These are phyloP conservation scores for Beauveria medogensis DNA, from an alignment of 2,329 filamentous ascomycete species.

Conservation along the genomic window DNA sequence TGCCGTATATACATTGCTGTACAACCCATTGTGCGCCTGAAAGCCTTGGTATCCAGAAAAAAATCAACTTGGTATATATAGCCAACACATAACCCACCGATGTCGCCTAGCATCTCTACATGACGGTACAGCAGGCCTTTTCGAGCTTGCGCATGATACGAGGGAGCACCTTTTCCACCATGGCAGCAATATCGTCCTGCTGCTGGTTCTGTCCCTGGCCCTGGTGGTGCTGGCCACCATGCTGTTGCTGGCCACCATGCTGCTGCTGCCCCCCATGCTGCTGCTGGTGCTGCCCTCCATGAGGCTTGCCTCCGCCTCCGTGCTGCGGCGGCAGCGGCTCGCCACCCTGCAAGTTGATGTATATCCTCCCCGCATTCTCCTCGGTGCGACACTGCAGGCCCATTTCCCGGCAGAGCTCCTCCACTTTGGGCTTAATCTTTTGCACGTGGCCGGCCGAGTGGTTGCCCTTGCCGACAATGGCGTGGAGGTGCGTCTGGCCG, in stretches of 20 bases:
- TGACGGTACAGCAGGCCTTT: conserved; percentile 65
- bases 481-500: conserved; percentile 78
- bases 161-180: conserved; percentile 53
- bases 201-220: conserved; percentile 34
- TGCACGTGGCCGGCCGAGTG: conserved; percentile 76
- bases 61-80: conserved; percentile 2
- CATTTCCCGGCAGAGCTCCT: conserved; percentile 75
- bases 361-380: conserved; percentile 82
- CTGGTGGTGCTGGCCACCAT: conserved; percentile 32
- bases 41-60: conserved; percentile 5
- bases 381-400: conserved; percentile 79
- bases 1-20: conserved; percentile 1
- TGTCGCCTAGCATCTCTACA: conserved; percentile 40
- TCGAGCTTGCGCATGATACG: conserved; percentile 56
- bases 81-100: background rate
- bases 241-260: conserved; percentile 32
- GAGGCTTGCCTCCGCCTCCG: conserved; percentile 22
- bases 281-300: conserved; percentile 28
- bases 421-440: conserved; percentile 92
- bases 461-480: conserved; percentile 93
- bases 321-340: conserved; percentile 42
- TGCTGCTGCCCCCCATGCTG: conserved; percentile 30
- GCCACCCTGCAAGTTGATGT: conserved; percentile 74
- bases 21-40: background rate
- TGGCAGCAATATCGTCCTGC: conserved; percentile 48